A percentile compares a stretch with the other conserved stretches of the same genome.
phyloP scores from a whole-genome alignment of 2,329 filamentous ascomycete genomes.

The Simplicillium sp. region DNA sequence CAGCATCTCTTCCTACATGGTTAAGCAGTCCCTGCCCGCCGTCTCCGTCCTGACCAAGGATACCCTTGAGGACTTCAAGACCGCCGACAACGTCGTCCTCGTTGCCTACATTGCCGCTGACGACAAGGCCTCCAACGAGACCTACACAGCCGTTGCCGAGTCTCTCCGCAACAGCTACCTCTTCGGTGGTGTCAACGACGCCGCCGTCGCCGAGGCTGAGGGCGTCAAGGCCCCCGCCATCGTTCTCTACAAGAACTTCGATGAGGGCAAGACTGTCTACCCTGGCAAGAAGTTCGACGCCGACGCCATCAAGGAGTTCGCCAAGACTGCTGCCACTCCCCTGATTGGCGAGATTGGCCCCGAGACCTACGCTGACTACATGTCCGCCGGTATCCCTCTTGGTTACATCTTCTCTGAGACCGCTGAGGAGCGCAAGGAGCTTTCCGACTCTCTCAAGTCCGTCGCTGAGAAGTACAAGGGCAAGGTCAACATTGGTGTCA shows the following conservation, averaged over 20 bases:
- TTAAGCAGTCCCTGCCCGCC: conserved; percentile 91
- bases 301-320: conserved; percentile 72
- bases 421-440: conserved; percentile 73
- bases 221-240: conserved; percentile 79
- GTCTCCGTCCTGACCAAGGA: conserved; percentile 77
- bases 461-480: conserved; percentile 89
- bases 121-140: conserved; percentile 80
- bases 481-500: conserved; percentile 94
- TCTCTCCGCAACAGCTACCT: conserved; percentile 82
- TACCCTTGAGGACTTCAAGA: conserved; percentile 92
- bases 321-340: conserved; percentile 76
- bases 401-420: conserved; percentile 98
- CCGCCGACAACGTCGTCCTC: conserved; percentile 89
- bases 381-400: conserved; percentile 82
- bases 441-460: conserved; percentile 70
- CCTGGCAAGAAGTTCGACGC: conserved; percentile 65
- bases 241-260: conserved; percentile 95
- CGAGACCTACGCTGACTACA: conserved; percentile 93
- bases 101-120: conserved; percentile 76
- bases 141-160: conserved; percentile 65
- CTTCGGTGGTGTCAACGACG: conserved; percentile 82
- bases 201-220: conserved; percentile 77
- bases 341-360: conserved; percentile 93
- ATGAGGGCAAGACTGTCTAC: conserved; percentile 88
- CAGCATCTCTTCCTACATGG: conserved; percentile 74